Conservation (phyloP, 2,329 filamentous ascomycete genomes). For the Onygenales sp. region DNA sequence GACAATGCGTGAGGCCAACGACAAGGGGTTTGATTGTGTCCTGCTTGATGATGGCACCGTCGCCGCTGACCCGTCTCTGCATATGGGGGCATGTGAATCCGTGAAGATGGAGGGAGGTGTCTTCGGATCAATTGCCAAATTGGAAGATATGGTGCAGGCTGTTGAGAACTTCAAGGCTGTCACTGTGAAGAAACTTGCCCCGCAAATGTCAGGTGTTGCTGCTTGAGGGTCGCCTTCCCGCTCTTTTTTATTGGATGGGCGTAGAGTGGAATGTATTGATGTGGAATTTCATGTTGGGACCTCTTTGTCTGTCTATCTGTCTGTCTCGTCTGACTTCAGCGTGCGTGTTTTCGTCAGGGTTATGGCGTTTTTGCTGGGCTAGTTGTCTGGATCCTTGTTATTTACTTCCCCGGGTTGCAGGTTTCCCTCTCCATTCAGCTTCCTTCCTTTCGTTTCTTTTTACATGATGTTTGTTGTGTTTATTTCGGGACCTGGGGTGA, state of each 20-base stretch:
- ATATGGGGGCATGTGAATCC: constrained; percentile 32
- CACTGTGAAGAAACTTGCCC: constrained; percentile 34
- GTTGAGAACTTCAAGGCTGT: constrained; percentile 33
- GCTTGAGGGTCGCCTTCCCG: neutral
- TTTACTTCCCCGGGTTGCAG: too few species aligned
- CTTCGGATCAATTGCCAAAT: constrained; percentile 30
- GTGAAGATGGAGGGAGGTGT: constrained; percentile 40
- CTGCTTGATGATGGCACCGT: constrained; percentile 42
- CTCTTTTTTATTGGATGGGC: neutral
- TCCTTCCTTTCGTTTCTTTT: too few species aligned
- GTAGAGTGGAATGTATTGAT: too few species aligned
- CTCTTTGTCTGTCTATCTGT: neutral
- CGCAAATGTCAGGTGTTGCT: constrained; percentile 24
- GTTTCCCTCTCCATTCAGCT: too few species aligned
- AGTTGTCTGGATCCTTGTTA: too few species aligned
- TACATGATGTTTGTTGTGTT: too few species aligned
- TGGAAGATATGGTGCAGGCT: constrained; percentile 31
- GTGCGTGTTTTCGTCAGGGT: neutral
- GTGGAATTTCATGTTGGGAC: neutral
- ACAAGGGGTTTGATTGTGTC: constrained; percentile 46
- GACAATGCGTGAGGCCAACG: constrained; percentile 48
- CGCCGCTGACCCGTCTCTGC: constrained; percentile 32
- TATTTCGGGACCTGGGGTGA: too few species aligned
- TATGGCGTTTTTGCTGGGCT: neutral
- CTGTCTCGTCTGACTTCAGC: neutral